Base-by-base conservation (phyloP, 257 asterid genomes). In the Craterostigma plantagineum region DNA sequence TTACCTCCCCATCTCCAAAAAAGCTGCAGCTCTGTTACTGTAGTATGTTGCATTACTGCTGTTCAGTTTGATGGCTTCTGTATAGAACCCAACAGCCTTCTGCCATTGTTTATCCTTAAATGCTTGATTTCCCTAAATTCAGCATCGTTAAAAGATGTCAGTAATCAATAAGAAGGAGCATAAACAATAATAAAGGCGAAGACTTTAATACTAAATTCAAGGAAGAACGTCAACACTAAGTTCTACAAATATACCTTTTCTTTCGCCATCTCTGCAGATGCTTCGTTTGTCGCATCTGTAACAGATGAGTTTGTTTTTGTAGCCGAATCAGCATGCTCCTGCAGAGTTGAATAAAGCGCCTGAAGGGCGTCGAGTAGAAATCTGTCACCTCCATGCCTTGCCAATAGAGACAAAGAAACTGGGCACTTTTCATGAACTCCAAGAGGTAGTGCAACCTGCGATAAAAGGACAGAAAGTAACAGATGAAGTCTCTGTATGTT, bases 61-160 rank as follows among this genome's bases (percentile, higher is more conserved):
- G 61, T 79, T 83, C 55, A 83, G 81, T 58, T 77, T 90, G 75
- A 90, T 75, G 46, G 98, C 98, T 58, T 90, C 98, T 13, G 86
- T 52, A 58, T 90, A 90, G 71, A 59, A 79, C 48, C 79, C 93
- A 45, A 79, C 55, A 17, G 98, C 98, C 68, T 70, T 73, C 61
- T 57, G 95, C 91, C 84, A 83, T 47, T 83, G 95, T 48, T 60
- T 90, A 30, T 75, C 92, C 69, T 90, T 83, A 57, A 66, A 90
- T 42, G 98, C 94, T 72, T 79, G 94, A 54, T 90, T 90, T 49
- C 98, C 98, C 98, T 79, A 44, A n/a, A n/a, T n/a, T n/a, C n/a
- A n/a, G n/a, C n/a, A n/a, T n/a, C n/a, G n/a, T n/a, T n/a, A n/a
- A n/a, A n/a, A n/a, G n/a, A n/a, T n/a, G 30, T 23, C 6, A 33